phyloP scores from a whole-genome alignment of 345 rosid genomes.

The Gossypium rotundifolium region DNA sequence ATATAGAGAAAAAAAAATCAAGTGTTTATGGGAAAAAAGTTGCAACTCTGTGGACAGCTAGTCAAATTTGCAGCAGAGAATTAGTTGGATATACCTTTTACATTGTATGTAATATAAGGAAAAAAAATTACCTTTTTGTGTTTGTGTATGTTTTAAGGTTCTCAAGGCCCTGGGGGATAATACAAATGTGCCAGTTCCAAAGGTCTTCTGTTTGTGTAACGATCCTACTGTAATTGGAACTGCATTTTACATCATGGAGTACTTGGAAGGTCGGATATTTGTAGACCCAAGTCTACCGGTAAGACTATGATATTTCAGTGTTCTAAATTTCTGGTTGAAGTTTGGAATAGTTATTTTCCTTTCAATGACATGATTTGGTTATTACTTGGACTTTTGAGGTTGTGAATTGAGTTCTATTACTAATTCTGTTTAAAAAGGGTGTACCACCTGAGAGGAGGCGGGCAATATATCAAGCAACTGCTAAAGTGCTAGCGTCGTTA shows the following conservation, averaged over 20 bases:
- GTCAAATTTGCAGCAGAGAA: neutral
- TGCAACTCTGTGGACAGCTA: neutral
- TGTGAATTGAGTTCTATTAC: constrained; percentile 3
- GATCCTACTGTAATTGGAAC: constrained; percentile 75
- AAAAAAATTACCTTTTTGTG: neutral
- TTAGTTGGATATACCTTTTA: neutral
- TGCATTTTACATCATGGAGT: constrained; percentile 93
- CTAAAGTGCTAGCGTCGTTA: constrained; percentile 68
- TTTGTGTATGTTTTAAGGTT: constrained; percentile 35
- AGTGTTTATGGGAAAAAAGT: neutral
- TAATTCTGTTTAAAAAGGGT: constrained; percentile 39
- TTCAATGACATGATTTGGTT: neutral
- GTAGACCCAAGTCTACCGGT: constrained; percentile 69
- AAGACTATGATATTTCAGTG: constrained; percentile 3
- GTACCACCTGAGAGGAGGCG: constrained; percentile 54
- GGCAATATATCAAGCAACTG: constrained; percentile 62
- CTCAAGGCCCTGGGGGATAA: constrained; percentile 71
- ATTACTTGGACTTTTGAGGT: neutral
- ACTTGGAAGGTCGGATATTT: constrained; percentile 83
- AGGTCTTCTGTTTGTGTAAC: constrained; percentile 67
- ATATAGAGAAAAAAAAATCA: neutral
- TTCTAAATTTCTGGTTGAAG: neutral
- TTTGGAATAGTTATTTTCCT: neutral
- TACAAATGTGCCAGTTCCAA: constrained; percentile 83
- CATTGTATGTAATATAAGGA: neutral